Base-by-base conservation (phyloP, 2,329 filamentous ascomycete genomes). In the Hypocrella siamensis region DNA sequence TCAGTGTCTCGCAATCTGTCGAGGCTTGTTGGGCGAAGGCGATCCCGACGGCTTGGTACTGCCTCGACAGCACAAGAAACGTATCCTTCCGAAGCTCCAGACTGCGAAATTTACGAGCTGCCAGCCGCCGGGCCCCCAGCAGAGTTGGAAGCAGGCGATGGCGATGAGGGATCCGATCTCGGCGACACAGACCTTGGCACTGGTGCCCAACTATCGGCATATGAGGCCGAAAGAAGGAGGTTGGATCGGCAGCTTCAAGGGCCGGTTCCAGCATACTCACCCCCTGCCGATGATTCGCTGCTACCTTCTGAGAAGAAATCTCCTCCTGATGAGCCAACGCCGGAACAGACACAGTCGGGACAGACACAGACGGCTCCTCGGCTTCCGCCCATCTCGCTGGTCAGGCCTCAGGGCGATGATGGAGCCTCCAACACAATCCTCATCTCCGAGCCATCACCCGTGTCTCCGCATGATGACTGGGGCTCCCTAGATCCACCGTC, bases 61-160 rank as follows among this genome's bases (percentile, higher is more conserved):
- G 30, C 35, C 11, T 43, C 47, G 17, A 45, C 18, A 6, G 22
- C 47, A 21, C 40, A 46, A 10, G 28, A 42, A 30, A 39, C 46
- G 34, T 40, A 51, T 27, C 46, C 52, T 27, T 38, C 40, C 15
- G 42, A 59, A 44, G 47, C 56, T 28, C 42, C 54, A 2, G 56
- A 58, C 31, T 61, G 65, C 25, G 60, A 67, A 37, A 58, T 67
- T 3, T 68, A 66, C 35, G 67, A 71, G 41, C 44, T 71, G 43
- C 56, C 66, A 2, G 65, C 55, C 5, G 58, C 59, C 0, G 39
- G 52, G 1, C 49, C 53, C 3, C 65, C 65, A 0, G 60, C 56
- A 5, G 68, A 72, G 42, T 51, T 72, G 26, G 63, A 69, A 27
- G 60, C 55, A 15, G 49, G 50, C 12, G 33, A 53, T 8, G 30